Conservation (phyloP, 805 yeast species). For the Ogataea philodendri region DNA sequence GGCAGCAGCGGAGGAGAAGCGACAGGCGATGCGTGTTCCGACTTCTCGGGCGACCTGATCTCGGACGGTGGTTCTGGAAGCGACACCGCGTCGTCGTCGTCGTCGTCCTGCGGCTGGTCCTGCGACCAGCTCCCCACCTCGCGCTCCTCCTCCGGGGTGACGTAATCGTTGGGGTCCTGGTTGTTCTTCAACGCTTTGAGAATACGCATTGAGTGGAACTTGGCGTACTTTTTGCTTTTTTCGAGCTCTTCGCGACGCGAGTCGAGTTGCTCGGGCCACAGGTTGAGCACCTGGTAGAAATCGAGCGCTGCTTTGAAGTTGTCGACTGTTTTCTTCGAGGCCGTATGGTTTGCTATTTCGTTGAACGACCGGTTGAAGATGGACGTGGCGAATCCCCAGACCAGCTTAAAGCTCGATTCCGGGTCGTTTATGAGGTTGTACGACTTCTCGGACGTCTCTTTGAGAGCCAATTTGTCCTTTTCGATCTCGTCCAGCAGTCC, state of each 20-base stretch:
- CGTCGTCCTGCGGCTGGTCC: neutral
- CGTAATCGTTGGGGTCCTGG: constrained; percentile 57
- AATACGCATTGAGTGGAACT: constrained; percentile 60
- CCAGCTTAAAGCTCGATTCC: constrained; percentile 53
- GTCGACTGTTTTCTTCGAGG: constrained; percentile 46
- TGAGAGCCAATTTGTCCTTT: constrained; percentile 39
- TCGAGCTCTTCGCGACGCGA: constrained; percentile 25
- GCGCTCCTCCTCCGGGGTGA: constrained; percentile 38
- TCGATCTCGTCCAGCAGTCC: constrained; percentile 72
- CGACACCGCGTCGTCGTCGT: neutral
- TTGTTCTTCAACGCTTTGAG: constrained; percentile 47
- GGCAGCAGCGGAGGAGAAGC: constrained; percentile 10
- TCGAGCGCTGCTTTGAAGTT: constrained; percentile 53
- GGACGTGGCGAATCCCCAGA: constrained; percentile 54
- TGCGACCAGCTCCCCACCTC: constrained; percentile 21
- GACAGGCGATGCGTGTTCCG: neutral
- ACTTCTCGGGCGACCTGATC: constrained; percentile 11
- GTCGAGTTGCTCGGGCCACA: constrained; percentile 37
- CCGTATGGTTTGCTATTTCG: constrained; percentile 45
- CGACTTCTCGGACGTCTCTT: constrained; percentile 39
- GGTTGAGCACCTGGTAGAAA: constrained; percentile 48
- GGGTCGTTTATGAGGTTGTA: constrained; percentile 56
- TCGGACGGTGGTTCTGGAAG: constrained; percentile 19
- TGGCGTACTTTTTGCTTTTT: constrained; percentile 55
- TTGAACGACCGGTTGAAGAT: constrained; percentile 54